Percentiles rank a stretch among this genome's conserved stretches.
phyloP scores from a whole-genome alignment of 441 rosid genomes.

The Adansonia gregorii region DNA sequence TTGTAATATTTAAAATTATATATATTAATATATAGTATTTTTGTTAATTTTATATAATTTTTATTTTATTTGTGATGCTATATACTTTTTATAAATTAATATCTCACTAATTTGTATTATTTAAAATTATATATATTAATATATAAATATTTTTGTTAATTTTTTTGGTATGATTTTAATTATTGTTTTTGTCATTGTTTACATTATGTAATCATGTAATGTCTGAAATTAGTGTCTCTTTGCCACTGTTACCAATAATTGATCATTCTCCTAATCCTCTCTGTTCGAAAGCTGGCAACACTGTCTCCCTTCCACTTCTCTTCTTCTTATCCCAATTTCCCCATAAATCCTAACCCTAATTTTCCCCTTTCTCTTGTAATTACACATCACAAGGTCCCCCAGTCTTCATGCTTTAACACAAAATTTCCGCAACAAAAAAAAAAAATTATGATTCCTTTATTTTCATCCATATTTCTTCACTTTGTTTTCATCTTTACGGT shows the following conservation, averaged over 20 bases:
- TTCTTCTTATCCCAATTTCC: slow-evolving; percentile 22
- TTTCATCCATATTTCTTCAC: slow-evolving; percentile 28
- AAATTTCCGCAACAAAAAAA: background rate
- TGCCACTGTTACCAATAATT: slow-evolving; percentile 53
- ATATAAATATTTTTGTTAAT: too few relatives aligned
- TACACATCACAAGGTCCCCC: slow-evolving; percentile 20
- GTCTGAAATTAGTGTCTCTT: background rate
- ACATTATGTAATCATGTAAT: too few relatives aligned
- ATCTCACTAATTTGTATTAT: too few relatives aligned
- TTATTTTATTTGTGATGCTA: too few relatives aligned
- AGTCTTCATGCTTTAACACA: slow-evolving; percentile 26
- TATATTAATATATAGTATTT: too few relatives aligned
- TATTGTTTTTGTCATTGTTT: too few relatives aligned
- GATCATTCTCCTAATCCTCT: slow-evolving; percentile 48
- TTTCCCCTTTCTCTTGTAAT: background rate
- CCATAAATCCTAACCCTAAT: slow-evolving; percentile 54
- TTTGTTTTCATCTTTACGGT: slow-evolving; percentile 35
- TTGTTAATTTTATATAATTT: too few relatives aligned
- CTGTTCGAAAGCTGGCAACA: slow-evolving; percentile 76
- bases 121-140: too few relatives aligned
- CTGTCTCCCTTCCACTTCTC: slow-evolving; percentile 36
- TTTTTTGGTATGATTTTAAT: too few relatives aligned
- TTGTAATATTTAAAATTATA: too few relatives aligned
- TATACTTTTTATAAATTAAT: too few relatives aligned
- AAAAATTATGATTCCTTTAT: slow-evolving; percentile 33